These are phyloP conservation scores for Yarrowia hollandica DNA, from an alignment of 805 yeast species.

Conservation along the genomic window DNA sequence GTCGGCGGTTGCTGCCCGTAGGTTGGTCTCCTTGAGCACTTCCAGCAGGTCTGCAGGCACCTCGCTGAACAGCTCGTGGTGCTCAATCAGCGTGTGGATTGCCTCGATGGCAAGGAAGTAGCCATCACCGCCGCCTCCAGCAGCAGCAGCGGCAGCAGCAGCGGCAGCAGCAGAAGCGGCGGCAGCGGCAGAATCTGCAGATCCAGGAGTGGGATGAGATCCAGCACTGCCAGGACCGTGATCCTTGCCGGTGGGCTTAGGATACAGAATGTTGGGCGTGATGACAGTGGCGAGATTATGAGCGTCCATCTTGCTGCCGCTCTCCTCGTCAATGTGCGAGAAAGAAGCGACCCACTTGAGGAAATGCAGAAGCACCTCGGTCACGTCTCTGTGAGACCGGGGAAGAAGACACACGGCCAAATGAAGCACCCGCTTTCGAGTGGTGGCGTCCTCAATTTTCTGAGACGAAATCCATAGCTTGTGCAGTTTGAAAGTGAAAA, in stretches of 20 bases:
- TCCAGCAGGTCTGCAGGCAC: conserved; percentile 67
- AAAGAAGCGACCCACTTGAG: conserved; percentile 95
- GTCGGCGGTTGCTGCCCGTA: conserved; percentile 33
- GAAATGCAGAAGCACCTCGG: conserved; percentile 83
- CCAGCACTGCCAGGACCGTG: conserved; percentile 30
- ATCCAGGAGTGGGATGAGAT: conserved; percentile 33
- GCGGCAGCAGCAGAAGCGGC: conserved; percentile 30
- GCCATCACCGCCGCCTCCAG: conserved; percentile 36
- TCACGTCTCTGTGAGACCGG: conserved; percentile 71
- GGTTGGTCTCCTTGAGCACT: conserved; percentile 49
- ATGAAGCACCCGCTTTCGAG: conserved; percentile 57
- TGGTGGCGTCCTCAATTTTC: conserved; percentile 47
- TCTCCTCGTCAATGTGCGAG: conserved; percentile 86
- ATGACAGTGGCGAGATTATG: conserved; percentile 94
- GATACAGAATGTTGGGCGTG: conserved; percentile 83
- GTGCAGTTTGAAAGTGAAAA: conserved; percentile 72
- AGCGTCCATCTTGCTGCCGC: conserved; percentile 93
- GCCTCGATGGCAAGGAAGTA: conserved; percentile 91
- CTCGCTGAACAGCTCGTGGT: conserved; percentile 73
- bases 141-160: conserved; percentile 29
- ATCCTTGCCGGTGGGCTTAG: conserved; percentile 46
- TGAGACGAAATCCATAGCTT: conserved; percentile 67
- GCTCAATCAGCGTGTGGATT: conserved; percentile 75
- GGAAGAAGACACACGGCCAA: conserved; percentile 78
- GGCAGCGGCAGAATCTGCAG: conserved; percentile 29